phyloP scores from a whole-genome alignment of 768 basidiomycete species.

The Collybia sordida region DNA sequence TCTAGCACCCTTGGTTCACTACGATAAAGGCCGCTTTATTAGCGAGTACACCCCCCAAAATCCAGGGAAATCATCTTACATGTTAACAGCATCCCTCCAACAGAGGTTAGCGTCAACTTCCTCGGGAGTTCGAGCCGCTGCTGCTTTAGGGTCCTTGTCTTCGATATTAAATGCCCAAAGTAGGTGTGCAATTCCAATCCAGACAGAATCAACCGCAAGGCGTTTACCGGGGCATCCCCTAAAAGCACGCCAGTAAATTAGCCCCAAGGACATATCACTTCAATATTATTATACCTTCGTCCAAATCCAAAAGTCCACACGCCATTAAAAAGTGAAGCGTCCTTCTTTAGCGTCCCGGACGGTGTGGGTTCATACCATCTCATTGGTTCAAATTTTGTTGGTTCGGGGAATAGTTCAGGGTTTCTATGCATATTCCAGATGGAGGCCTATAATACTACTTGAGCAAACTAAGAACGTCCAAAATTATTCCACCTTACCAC shows the following conservation, averaged over 20 bases:
- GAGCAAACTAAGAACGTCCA: neutral
- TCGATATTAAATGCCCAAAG: constrained; percentile 5
- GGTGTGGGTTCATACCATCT: constrained; percentile 7
- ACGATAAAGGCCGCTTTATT: too few species aligned
- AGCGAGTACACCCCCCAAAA: neutral
- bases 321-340: constrained; percentile 6
- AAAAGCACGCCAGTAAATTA: neutral
- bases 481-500: neutral
- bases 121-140: neutral
- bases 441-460: neutral
- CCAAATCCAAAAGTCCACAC: constrained; percentile 8
- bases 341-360: constrained; percentile 1
- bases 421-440: constrained; percentile 8
- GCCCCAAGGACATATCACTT: neutral
- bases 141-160: constrained; percentile 1
- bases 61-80: neutral
- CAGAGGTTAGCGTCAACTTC: constrained; percentile 6
- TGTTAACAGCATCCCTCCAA: constrained; percentile 6
- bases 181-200: constrained; percentile 3
- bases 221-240: constrained; percentile 6
- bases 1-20: constrained; percentile 4
- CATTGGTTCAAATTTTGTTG: constrained; percentile 4
- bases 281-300: neutral
- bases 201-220: constrained; percentile 4
- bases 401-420: neutral